Conservation (phyloP, 768 basidiomycete species). For the Dioszegia aurantiaca region DNA sequence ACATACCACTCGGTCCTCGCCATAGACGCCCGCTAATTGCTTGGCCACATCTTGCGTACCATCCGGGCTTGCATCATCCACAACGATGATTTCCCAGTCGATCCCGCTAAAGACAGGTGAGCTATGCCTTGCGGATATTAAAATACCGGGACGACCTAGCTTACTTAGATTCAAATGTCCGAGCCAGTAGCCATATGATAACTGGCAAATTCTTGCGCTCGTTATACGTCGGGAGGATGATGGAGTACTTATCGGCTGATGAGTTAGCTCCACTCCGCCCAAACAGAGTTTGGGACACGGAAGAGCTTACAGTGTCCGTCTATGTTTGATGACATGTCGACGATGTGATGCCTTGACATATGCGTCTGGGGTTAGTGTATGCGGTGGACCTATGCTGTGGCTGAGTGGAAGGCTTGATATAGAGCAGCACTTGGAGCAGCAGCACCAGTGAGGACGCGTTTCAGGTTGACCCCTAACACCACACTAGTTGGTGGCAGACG, state of each 20-base stretch:
- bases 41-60: conserved; percentile 84
- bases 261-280: not conserved
- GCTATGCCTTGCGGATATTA: not conserved
- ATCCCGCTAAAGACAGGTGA: conserved; percentile 59
- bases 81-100: conserved; percentile 82
- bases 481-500: no score
- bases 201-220: conserved; percentile 88
- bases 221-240: conserved; percentile 91
- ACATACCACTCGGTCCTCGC: conserved; percentile 76
- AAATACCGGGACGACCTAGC: conserved; percentile 32
- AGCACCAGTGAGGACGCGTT: conserved; percentile 1
- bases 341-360: conserved; percentile 13
- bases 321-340: conserved; percentile 11
- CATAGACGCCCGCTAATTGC: conserved; percentile 74
- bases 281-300: no score
- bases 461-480: conserved; percentile 7
- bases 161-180: conserved; percentile 72
- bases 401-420: no score
- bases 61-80: conserved; percentile 89
- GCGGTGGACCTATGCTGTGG: no score
- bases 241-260: conserved; percentile 66
- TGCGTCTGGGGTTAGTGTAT: conserved; percentile 1
- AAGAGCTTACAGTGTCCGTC: not conserved
- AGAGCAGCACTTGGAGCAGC: no score
- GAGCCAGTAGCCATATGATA: conserved; percentile 78